Evolutionary conservation across 2,329 filamentous ascomycete species (phyloP), one percentile per base, ranked within the genome.

Genomic region (Helminthosporium solani): DNA sequence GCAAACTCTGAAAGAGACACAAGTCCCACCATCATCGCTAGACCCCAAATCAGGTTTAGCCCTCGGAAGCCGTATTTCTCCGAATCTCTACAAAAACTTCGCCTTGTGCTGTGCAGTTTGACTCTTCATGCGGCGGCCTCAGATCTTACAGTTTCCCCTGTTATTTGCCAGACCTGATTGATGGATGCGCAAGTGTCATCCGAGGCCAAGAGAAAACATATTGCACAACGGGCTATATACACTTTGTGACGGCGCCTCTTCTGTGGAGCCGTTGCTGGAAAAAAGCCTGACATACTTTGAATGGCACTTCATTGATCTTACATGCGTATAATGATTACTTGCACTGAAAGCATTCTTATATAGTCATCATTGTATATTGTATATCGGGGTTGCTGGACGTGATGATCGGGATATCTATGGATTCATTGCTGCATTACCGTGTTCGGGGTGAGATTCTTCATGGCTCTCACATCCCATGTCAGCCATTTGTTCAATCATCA

Each of bases 71-170:
- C 49, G 53, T 42, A 27, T 33, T 28, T 19, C 35, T 20, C 33
- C 28, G 15, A 33, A 2, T 15, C 16, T 38, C 39, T 44, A 62
- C 50, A 64, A 66, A 66, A 58, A 46, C 49, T 53, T 49, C 40
- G 23, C 50, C 15, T 6, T 21, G 35, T 19, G 36, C 47, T 52
- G 40, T 14, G 47, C 25, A 53, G 46, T 67, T 74, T 82, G 81
- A 78, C 79, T 80, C 83, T 79, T 88, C 78, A 85, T 90, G 87
- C 86, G 86, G 87, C 86, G 84, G 23, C 23, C 23, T 25, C 83
- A 61, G 63, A 60, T 64, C 85, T 80, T 74, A 54, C 57, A 73
- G 76, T 81, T 81, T 80, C 82, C 86, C 86, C 83, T 88, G 85
- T 90, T 90, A 86, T 86, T 87, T 85, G 81, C 50, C 76, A 75